Conservation (phyloP, 768 basidiomycete species). For the Tulasnella sp. region DNA sequence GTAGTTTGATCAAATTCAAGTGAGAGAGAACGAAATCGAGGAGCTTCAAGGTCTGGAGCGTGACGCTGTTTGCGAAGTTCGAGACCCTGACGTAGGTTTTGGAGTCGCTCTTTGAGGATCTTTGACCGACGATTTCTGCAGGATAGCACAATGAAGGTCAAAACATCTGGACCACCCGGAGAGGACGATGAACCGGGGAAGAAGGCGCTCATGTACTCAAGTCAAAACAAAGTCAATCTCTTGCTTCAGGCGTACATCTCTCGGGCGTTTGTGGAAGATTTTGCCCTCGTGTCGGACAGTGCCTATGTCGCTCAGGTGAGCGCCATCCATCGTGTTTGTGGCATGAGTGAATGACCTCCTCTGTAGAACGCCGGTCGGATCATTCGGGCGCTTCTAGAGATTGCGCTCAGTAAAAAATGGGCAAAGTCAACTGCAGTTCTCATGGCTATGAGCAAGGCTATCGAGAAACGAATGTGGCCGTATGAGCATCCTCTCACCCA, state of each 20-base stretch:
- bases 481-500: conserved; percentile 88
- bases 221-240: conserved; percentile 88
- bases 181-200: not conserved
- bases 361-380: conserved; percentile 81
- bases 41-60: conserved; percentile 73
- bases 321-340: conserved; percentile 2
- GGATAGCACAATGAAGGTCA: conserved; percentile 45
- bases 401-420: conserved; percentile 90
- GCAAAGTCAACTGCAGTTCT: conserved; percentile 74
- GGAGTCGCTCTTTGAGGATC: not conserved
- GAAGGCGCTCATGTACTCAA: conserved; percentile 42
- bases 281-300: conserved; percentile 91
- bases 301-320: conserved; percentile 79
- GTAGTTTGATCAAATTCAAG: conserved; percentile 91
- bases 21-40: conserved; percentile 81
- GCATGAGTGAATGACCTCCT: not conserved
- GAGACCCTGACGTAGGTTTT: not conserved
- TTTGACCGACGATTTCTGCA: conserved; percentile 33
- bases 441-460: conserved; percentile 87
- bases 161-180: not conserved
- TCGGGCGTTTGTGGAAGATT: conserved; percentile 76
- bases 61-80: not conserved
- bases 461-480: conserved; percentile 91
- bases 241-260: conserved; percentile 90
- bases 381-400: conserved; percentile 88